These are phyloP conservation scores for Bryoglossum gracile DNA, from an alignment of 495 filamentous ascomycete species.

Conservation along the genomic window DNA sequence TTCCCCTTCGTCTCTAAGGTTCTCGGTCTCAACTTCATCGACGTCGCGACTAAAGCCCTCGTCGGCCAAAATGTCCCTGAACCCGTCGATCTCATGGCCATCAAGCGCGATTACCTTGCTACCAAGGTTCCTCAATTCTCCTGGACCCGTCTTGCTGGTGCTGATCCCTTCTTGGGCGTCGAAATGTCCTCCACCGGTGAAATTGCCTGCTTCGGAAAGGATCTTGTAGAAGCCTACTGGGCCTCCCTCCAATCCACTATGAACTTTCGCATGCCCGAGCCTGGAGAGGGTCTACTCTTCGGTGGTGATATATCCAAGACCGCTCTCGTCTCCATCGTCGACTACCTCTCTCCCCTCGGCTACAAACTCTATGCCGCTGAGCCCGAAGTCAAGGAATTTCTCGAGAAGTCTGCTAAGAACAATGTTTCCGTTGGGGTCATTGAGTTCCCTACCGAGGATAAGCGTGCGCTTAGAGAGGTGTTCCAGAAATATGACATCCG, in stretches of 20 bases:
- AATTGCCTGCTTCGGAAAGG: conserved; percentile 96
- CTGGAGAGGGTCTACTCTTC: conserved; percentile 89
- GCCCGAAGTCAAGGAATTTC: conserved; percentile 67
- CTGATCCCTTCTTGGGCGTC: conserved; percentile 94
- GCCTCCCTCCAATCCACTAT: conserved; percentile 91
- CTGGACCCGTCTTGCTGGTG: conserved; percentile 97
- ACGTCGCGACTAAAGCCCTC: conserved; percentile 89
- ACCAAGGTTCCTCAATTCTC: conserved; percentile 98
- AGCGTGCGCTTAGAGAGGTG: conserved; percentile 87
- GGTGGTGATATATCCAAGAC: conserved; percentile 71
- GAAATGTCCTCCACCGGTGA: conserved; percentile 97
- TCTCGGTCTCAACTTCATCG: conserved; percentile 94
- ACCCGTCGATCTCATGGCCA: conserved; percentile 79
- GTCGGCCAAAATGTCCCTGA: conserved; percentile 80
- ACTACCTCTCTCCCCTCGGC: conserved; percentile 77
- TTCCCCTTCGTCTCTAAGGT: conserved; percentile 99
- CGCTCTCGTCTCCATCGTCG: conserved; percentile 64
- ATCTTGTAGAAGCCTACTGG: conserved; percentile 97
- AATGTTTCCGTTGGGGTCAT: conserved; percentile 76
- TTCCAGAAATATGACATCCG: conserved; percentile 96
- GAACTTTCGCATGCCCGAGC: conserved; percentile 95
- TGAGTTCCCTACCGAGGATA: conserved; percentile 95
- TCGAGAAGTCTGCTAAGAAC: conserved; percentile 63
- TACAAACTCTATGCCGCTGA: conserved; percentile 92
- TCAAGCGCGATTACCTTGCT: conserved; percentile 83